These are phyloP conservation scores for Meyerozyma athensensis DNA, from an alignment of 1,139 yeast genomes.

Conservation along the genomic window DNA sequence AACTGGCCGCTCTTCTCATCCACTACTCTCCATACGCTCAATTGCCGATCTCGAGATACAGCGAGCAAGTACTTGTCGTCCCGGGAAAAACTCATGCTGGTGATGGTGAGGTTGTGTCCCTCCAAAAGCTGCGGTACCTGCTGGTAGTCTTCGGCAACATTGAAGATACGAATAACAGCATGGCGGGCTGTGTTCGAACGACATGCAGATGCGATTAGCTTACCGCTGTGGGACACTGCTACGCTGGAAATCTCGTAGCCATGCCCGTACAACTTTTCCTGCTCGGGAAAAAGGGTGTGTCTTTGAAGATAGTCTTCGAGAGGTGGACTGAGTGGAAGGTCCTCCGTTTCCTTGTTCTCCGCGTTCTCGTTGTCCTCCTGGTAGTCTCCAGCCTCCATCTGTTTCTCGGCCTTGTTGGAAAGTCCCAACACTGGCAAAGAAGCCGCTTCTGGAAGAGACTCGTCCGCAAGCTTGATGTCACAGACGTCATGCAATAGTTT, in stretches of 20 bases:
- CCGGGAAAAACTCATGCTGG: conserved; percentile 73
- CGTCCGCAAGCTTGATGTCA: conserved; percentile 29
- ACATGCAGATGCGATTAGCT: conserved; percentile 83
- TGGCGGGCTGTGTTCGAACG: conserved; percentile 79
- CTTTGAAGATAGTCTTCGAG: conserved; percentile 87
- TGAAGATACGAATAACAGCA: conserved; percentile 79
- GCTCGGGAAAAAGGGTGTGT: conserved; percentile 90
- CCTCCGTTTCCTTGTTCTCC: conserved; percentile 34
- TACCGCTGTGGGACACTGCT: conserved; percentile 64
- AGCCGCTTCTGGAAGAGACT: conserved; percentile 67
- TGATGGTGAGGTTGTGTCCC: conserved; percentile 78
- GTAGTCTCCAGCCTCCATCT: conserved; percentile 37
- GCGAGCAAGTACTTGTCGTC: conserved; percentile 65
- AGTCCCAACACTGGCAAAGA: conserved; percentile 90
- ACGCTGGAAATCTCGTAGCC: conserved; percentile 90
- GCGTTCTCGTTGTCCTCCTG: conserved; percentile 34
- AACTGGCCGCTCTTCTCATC: conserved; percentile 38
- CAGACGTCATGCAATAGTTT: conserved; percentile 53
- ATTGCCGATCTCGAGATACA: conserved; percentile 88
- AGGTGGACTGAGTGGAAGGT: conserved; percentile 47
- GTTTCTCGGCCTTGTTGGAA: conserved; percentile 80
- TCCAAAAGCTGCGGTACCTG: conserved; percentile 38
- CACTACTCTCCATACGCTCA: conserved; percentile 66
- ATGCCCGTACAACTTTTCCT: conserved; percentile 93
- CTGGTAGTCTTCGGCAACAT: conserved; percentile 43